A percentile compares a stretch with the other conserved stretches of the same genome.
phyloP scores from a whole-genome alignment of 2,329 filamentous ascomycete species.

The Aspergillus persii region DNA sequence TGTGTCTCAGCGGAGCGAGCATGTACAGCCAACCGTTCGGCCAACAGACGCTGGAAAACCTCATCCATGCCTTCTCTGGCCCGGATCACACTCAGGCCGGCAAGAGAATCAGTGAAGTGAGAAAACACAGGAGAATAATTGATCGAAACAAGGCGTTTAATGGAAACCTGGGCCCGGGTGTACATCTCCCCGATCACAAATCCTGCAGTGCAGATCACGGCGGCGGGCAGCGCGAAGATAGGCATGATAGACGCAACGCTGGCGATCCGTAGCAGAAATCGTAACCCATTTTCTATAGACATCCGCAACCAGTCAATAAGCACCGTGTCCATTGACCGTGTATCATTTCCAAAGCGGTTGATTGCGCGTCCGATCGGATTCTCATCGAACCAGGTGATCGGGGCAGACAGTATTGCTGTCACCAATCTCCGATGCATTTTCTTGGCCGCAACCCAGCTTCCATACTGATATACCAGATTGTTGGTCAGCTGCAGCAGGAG shows the following conservation, averaged over 20 bases:
- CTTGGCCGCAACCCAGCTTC: conserved; percentile 57
- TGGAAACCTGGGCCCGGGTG: conserved; percentile 49
- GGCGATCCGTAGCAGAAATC: conserved; percentile 48
- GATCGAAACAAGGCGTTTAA: conserved; percentile 48
- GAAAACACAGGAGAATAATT: conserved; percentile 57
- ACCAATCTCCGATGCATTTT: conserved; percentile 55
- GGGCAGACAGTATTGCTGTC: conserved; percentile 52
- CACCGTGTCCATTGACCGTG: conserved; percentile 54
- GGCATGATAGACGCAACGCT: conserved; percentile 54
- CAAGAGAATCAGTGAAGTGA: conserved; percentile 55
- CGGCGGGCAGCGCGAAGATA: conserved; percentile 50
- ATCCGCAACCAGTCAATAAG: conserved; percentile 44
- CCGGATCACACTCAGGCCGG: conserved; percentile 53
- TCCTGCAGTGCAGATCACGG: conserved; percentile 47
- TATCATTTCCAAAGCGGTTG: conserved; percentile 55
- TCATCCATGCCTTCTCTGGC: conserved; percentile 50
- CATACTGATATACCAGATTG: conserved; percentile 50
- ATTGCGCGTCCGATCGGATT: conserved; percentile 50
- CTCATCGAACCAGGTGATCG: conserved; percentile 58
- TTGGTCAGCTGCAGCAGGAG: conserved; percentile 23
- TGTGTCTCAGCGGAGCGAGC: conserved; percentile 50
- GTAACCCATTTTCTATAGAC: conserved; percentile 40
- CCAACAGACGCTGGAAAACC: conserved; percentile 51
- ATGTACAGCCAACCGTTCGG: conserved; percentile 50
- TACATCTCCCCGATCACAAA: conserved; percentile 52